Evolutionary conservation across 495 filamentous ascomycete species (phyloP), one percentile per base, ranked within the genome.

Genomic region (Penicillium nucicola): DNA sequence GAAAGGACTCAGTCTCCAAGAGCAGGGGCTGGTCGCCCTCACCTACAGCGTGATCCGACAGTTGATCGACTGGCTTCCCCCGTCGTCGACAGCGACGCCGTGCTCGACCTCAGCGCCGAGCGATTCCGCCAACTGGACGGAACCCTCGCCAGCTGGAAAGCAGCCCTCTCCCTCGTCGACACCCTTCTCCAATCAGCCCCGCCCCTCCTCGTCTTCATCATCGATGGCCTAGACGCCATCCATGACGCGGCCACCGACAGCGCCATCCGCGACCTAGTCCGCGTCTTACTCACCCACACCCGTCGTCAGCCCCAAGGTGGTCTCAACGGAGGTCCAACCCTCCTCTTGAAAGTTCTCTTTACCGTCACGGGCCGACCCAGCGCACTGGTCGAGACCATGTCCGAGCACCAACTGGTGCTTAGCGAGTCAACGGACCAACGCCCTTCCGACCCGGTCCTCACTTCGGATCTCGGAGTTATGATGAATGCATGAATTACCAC

Each of bases 1-100:
- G 1, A 42, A 54, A 32, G 67, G 59, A 14, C 56, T 64, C 51
- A 70, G 62, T 1, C 36, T 54, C 3, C 69, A 66, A 30, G 58
- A 69, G 42, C 62, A 65, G 32, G 70, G 69, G 1, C 61, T 78
- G 2, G 65, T 78, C 11, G 65, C 69, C 5, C 64, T 78, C 23
- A 67, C 68, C 1, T 77, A 78, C 48, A 74, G 73, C 42, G 45
- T 77, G n/a, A 76, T 77, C 15, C 69, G 73, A n/a, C 74, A 77
- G 46, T 52, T 77, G 48, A 68, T 77, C 30, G 71, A 77, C 46
- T 62, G 62, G 31, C 54, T 74, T 14, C 75, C 73, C 10, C 72
- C 73, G 65, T 75, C 13, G 50, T 70, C 12, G 65, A 74, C 49
- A 67, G 68, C 33, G 67, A 75, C 19, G 60, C 69, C 17, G 56